Evolutionary conservation across 106 monocot species (phyloP), one percentile per base, ranked within the genome.

Genomic region (Cymbidium sinense): DNA sequence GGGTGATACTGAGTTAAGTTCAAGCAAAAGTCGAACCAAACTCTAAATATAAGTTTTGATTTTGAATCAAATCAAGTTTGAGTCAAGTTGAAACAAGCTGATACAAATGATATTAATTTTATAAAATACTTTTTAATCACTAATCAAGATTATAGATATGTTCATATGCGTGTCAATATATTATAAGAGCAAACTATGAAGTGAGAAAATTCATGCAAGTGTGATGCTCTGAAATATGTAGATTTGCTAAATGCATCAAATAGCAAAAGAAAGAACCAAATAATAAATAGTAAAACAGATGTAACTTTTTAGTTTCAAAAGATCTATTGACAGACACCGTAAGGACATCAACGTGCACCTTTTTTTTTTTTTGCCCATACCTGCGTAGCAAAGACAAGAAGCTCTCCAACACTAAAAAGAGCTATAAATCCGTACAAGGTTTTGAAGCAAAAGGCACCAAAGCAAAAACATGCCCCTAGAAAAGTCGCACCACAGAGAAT

Each of bases 331-430:
- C 61, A 62, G 27, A 27, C 27, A 25, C 61, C 23, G 27, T 7
- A 17, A 70, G 34, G 70, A 70, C 31, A 70, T 34, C 70, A 70
- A 34, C 34, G 11, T 34, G 12, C 70, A 70, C 13, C 0, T 34
- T 27, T n/a, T 4, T 4, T 4, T 3, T 34, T 69, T 69, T 69
- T 29, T 33, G 34, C 12, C 18, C 13, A 71, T 80, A 95, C 98
- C 92, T 99, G 98, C 58, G 95, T 99, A 43, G 98, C 98, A 84
- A 99, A 99, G 34, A 99, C 79, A 0, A 99, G 79, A 61, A 99
- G 71, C 84, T 99, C 98, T 28, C 98, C 98, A 73, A 90, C 50
- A 50, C 84, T 72, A 74, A 99, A 99, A 25, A 99, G 83, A 36
- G 77, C 76, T 73, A 99, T 81, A 77, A 95, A 99, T 25, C 90